Base-by-base conservation (phyloP, 352 stramenopile species). In the Plasmopara viticola region DNA sequence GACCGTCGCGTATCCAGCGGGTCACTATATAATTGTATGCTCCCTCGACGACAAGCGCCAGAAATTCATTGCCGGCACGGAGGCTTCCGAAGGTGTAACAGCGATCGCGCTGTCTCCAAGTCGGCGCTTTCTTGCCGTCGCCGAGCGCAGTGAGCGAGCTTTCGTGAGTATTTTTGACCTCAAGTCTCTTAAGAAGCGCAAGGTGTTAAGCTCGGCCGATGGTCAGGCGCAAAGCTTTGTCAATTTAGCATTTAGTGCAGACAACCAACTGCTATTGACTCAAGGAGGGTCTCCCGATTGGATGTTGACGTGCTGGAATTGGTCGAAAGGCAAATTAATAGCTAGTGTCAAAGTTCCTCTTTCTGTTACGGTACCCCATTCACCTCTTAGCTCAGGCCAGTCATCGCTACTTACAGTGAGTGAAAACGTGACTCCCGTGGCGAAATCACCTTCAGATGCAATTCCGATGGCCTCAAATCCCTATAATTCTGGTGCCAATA, bases 271-370 rank as follows among this genome's bases (percentile, higher is more conserved):
- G 13, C 64, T 97, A n/a, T 59, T 97, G 6, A 88, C 89, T 2
- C 85, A 97, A 47, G 83, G 84, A 38, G 87, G 84, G 6, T 67
- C 71, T 1, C 84, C 84, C 5, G 82, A 95, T 63, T 95, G 84
- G 86, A 90, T 84, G 39, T 70, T 97, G 29, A 88, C 89, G 41
- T 85, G 83, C 53, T 98, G 89, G 89, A 93, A 95, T 60, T 97
- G 87, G 88, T 83, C 87, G 42, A 96, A 96, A 53, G 90, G 84
- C 40, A 96, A 96, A 54, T 67, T 87, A 0, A 67, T 94, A 0
- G 82, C 80, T 20, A 85, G 64, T 42, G 76, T 90, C 49, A 89
- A 90, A 64, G 70, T 70, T 18, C 78, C 80, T 10, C 56, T 91
- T 14, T 67, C 86, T 54, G 72, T 79, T 6, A 65, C 70, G 37